Percentiles rank a stretch among this genome's conserved stretches.
Evolutionary conservation across 139 green algal genomes (phyloP).

Genomic region (Bryopsis sp.): DNA sequence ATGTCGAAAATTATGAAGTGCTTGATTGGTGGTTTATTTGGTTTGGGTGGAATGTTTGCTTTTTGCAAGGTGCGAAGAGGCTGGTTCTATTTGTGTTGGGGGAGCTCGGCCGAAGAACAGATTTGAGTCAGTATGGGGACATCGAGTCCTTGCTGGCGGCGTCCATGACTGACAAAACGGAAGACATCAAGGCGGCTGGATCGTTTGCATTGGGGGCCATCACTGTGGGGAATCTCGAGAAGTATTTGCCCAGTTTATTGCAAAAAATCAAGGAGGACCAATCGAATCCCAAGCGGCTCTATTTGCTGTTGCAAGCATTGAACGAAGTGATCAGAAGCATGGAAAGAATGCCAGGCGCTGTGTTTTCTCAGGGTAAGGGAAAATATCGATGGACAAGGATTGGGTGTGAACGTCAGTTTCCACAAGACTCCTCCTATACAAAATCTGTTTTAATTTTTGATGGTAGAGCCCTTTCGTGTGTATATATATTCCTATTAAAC

Average conservation of each 20-base stretch:
- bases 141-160: slow-evolving; percentile 27
- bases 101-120: slow-evolving; percentile 62
- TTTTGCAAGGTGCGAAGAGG: slow-evolving; percentile 22
- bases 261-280: slow-evolving; percentile 33
- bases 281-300: slow-evolving; percentile 45
- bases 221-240: slow-evolving; percentile 51
- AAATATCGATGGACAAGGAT: too few species aligned
- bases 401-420: too few species aligned
- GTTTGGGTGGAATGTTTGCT: background rate
- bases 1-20: too few species aligned
- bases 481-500: too few species aligned
- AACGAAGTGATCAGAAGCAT: slow-evolving; percentile 72
- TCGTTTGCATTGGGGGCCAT: slow-evolving; percentile 74
- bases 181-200: slow-evolving; percentile 75
- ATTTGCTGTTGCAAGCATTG: slow-evolving; percentile 60
- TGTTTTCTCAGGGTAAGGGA: background rate
- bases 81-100: slow-evolving; percentile 81
- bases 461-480: too few species aligned
- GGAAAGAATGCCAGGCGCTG: background rate
- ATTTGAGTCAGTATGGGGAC: slow-evolving; percentile 46
- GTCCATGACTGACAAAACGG: slow-evolving; percentile 28
- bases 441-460: too few species aligned
- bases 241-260: slow-evolving; percentile 72
- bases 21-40: too few species aligned
- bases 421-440: too few species aligned